phyloP scores from a whole-genome alignment of 768 basidiomycete species.

The Arthromyces matolae region DNA sequence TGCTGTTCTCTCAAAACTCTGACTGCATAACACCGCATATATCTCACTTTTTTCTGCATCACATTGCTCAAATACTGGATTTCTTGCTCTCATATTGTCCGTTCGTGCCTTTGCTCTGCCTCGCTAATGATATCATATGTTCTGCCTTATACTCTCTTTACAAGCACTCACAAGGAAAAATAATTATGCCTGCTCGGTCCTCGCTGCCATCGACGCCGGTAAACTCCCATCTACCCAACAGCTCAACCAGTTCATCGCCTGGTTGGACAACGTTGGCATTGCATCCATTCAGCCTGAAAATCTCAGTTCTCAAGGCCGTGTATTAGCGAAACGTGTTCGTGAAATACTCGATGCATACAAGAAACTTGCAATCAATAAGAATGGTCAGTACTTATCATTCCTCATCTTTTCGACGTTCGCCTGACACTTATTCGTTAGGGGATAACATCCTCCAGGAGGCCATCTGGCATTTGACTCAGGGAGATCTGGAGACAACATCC shows the following conservation, averaged over 20 bases:
- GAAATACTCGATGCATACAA: slow-evolving; percentile 58
- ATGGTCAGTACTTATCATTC: slow-evolving; percentile 35
- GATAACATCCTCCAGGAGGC: slow-evolving; percentile 65
- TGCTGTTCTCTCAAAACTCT: slow-evolving; percentile 4
- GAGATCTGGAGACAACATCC: slow-evolving; percentile 36
- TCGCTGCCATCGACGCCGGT: slow-evolving; percentile 68
- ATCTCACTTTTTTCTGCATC: not conserved
- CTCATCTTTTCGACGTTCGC: not conserved
- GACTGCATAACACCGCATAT: not conserved
- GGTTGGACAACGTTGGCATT: slow-evolving; percentile 47
- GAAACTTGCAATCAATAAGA: slow-evolving; percentile 50
- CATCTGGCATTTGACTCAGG: slow-evolving; percentile 59
- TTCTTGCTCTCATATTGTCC: not conserved
- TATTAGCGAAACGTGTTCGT: slow-evolving; percentile 47
- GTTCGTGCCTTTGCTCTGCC: not conserved
- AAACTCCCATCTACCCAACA: slow-evolving; percentile 67
- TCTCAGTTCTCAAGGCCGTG: slow-evolving; percentile 53
- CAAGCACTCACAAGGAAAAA: slow-evolving; percentile 49
- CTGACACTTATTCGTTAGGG: slow-evolving; percentile 30
- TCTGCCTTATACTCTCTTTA: not conserved
- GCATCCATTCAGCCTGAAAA: slow-evolving; percentile 42
- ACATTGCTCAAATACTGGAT: not conserved
- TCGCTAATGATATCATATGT: slow-evolving; percentile 11
- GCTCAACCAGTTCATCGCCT: slow-evolving; percentile 49
- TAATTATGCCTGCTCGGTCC: slow-evolving; percentile 50